Evolutionary conservation across 805 yeast species (phyloP).

Genomic region (Kodamaea nitidulidarum): DNA sequence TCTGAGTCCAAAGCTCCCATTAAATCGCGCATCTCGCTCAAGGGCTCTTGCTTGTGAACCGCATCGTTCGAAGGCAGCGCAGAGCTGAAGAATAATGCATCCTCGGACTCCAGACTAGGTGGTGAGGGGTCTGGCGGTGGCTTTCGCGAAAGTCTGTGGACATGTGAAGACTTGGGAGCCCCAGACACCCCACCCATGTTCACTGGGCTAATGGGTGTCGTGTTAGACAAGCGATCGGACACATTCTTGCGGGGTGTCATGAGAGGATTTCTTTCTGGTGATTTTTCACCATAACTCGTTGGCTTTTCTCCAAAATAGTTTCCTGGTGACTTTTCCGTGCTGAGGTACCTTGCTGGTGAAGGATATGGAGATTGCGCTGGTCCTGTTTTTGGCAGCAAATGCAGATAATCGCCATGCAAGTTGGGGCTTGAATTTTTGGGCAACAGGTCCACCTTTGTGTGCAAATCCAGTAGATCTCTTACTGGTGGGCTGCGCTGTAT

Average conservation of each 20-base stretch:
- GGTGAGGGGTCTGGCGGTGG: constrained; percentile 7
- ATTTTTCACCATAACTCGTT: background rate
- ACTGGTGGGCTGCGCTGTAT: background rate
- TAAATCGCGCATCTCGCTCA: constrained; percentile 16
- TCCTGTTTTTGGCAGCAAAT: background rate
- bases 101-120: constrained; percentile 7
- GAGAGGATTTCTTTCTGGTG: background rate
- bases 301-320: background rate
- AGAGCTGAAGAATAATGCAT: constrained; percentile 4
- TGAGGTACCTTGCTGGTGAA: constrained; percentile 1
- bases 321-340: constrained; percentile 1
- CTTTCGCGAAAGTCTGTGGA: constrained; percentile 8
- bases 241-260: too few relatives aligned
- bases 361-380: background rate
- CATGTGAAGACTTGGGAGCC: background rate
- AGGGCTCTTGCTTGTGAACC: background rate
- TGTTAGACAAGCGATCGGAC: background rate
- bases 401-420: constrained; percentile 1
- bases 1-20: constrained; percentile 23
- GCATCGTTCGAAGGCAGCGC: constrained; percentile 1
- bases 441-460: background rate
- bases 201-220: background rate
- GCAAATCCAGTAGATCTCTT: background rate
- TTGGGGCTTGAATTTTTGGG: background rate
- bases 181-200: background rate